Percentiles rank a stretch among this genome's conserved stretches.
phyloP scores from a whole-genome alignment of 805 yeast species.

The Monosporozyma unispora region DNA sequence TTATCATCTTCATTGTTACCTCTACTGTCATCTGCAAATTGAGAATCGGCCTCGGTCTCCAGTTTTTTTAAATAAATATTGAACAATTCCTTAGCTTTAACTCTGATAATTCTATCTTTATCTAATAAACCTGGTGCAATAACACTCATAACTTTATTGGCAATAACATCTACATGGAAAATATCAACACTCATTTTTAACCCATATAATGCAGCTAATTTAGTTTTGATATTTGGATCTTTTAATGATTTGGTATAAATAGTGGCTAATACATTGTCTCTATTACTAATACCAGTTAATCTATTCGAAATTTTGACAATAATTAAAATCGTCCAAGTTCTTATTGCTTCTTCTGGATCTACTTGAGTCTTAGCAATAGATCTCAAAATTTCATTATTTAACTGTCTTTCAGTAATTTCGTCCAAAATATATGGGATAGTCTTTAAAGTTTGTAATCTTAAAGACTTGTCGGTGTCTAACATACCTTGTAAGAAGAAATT shows the following conservation, averaged over 20 bases:
- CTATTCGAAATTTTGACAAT: conserved; percentile 19
- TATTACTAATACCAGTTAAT: conserved; percentile 25
- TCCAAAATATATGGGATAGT: conserved; percentile 44
- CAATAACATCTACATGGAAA: conserved; percentile 66
- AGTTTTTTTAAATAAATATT: conserved; percentile 51
- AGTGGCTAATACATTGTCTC: conserved; percentile 72
- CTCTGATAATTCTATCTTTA: conserved; percentile 56
- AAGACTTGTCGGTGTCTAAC: conserved; percentile 71
- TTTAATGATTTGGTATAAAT: conserved; percentile 78
- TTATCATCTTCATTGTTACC: background rate
- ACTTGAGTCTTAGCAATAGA: conserved; percentile 53
- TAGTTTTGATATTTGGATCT: conserved; percentile 68
- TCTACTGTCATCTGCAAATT: background rate
- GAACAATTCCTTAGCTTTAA: conserved; percentile 61
- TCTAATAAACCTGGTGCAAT: conserved; percentile 81
- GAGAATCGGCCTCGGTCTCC: conserved; percentile 34
- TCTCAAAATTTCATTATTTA: conserved; percentile 78
- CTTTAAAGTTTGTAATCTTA: conserved; percentile 72
- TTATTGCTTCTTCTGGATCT: conserved; percentile 22
- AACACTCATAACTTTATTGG: conserved; percentile 73
- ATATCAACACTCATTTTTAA: conserved; percentile 53
- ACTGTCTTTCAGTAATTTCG: conserved; percentile 64
- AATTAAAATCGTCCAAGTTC: conserved; percentile 27
- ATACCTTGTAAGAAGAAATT: conserved; percentile 69
- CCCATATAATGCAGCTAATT: conserved; percentile 69